phyloP scores from a whole-genome alignment of 352 stramenopile genomes.

The Phytophthora nicotianae region DNA sequence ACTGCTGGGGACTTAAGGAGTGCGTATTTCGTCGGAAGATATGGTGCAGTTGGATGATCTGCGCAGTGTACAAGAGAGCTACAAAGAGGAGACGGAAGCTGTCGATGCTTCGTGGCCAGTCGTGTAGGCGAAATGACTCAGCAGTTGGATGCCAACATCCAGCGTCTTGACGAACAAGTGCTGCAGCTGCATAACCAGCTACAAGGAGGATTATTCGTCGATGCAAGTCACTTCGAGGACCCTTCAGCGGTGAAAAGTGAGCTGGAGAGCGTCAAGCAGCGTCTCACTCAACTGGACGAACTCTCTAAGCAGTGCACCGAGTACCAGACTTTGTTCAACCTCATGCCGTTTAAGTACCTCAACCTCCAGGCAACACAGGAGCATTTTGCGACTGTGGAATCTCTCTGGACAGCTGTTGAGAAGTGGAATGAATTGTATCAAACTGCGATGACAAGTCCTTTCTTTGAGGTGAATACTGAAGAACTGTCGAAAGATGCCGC shows the following conservation, averaged over 20 bases:
- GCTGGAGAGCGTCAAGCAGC: constrained; percentile 81
- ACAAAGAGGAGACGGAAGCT: constrained; percentile 88
- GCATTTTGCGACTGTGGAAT: constrained; percentile 84
- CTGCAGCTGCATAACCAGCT: constrained; percentile 84
- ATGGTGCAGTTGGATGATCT: constrained; percentile 94
- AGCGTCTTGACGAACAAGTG: constrained; percentile 92
- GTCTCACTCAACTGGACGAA: constrained; percentile 86
- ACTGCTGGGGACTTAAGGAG: constrained; percentile 88
- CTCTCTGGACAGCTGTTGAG: constrained; percentile 84
- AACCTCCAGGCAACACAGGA: constrained; percentile 90
- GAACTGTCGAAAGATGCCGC: constrained; percentile 88
- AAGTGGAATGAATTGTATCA: constrained; percentile 88
- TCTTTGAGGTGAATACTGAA: constrained; percentile 89
- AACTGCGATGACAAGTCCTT: constrained; percentile 81
- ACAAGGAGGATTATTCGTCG: constrained; percentile 87
- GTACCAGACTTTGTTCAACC: constrained; percentile 93
- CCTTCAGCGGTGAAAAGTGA: constrained; percentile 78
- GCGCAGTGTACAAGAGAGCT: constrained; percentile 84
- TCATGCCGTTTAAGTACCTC: constrained; percentile 89
- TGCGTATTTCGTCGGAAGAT: constrained; percentile 92
- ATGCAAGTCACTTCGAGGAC: constrained; percentile 89
- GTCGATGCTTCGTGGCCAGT: constrained; percentile 88
- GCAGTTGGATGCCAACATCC: constrained; percentile 92
- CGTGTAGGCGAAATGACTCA: constrained; percentile 93
- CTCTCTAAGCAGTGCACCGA: constrained; percentile 91